A percentile compares a stretch with the other conserved stretches of the same genome.
Evolutionary conservation across 331 rosid genomes (phyloP).

Genomic region (Acacia concinna): DNA sequence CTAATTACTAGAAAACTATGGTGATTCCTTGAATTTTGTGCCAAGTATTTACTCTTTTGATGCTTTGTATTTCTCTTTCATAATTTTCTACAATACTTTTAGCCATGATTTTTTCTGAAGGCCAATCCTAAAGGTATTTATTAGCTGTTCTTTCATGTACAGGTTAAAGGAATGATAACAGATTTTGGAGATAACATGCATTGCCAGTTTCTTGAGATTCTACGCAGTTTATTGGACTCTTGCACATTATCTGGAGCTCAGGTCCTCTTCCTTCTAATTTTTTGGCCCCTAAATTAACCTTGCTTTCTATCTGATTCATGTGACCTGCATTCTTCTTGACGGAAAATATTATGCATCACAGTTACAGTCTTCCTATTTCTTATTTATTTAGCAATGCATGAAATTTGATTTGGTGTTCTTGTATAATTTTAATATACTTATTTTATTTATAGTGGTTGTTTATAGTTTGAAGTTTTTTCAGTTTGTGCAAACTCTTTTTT

Average conservation of each 20-base stretch:
- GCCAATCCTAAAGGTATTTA: not conserved
- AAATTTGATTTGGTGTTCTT: not conserved
- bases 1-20: not conserved
- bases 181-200: conserved; percentile 95
- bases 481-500: not conserved
- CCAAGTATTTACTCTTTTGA: not conserved
- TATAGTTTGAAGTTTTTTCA: not conserved
- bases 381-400: not conserved
- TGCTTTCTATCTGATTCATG: not conserved
- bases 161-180: conserved; percentile 90
- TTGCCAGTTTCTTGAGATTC: conserved; percentile 96
- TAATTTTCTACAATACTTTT: not conserved
- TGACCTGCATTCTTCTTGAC: conserved; percentile 4
- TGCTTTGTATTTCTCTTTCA: not conserved
- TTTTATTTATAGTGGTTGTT: not conserved
- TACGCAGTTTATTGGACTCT: conserved; percentile 86
- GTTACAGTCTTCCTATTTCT: not conserved
- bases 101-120: not conserved
- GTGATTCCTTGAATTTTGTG: not conserved
- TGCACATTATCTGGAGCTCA: conserved; percentile 81
- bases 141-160: conserved; percentile 26
- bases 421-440: not conserved
- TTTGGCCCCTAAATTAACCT: not conserved
- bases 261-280: conserved; percentile 37
- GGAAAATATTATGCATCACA: not conserved